phyloP scores from a whole-genome alignment of 305 asterid species.

The Fraxinus albicans region DNA sequence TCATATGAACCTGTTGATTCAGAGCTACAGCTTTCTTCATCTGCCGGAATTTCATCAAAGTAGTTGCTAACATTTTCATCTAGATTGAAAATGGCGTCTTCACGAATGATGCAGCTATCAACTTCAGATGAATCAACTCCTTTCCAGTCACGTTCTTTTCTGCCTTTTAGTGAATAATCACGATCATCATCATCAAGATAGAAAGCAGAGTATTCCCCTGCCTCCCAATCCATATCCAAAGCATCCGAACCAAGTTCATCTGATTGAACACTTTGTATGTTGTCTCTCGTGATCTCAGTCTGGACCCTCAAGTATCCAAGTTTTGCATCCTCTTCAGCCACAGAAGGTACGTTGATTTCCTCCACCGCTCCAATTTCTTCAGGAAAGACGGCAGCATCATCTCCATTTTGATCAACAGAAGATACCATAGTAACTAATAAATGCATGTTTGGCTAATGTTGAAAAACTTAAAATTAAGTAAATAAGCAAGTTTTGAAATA shows the following conservation, averaged over 20 bases:
- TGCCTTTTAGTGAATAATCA: slow-evolving; percentile 17
- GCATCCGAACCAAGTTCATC: slow-evolving; percentile 31
- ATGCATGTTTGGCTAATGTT: not conserved
- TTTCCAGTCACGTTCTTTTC: slow-evolving; percentile 22
- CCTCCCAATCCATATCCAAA: slow-evolving; percentile 65
- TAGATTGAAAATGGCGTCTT: slow-evolving; percentile 12
- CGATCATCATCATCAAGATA: slow-evolving; percentile 37
- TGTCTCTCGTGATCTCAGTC: slow-evolving; percentile 20
- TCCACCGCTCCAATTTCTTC: slow-evolving; percentile 11
- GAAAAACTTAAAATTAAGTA: not conserved
- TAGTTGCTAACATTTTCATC: slow-evolving; percentile 14
- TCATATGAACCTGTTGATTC: slow-evolving; percentile 30
- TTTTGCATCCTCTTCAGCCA: slow-evolving; percentile 12
- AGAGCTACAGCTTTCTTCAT: slow-evolving; percentile 39
- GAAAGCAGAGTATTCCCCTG: slow-evolving; percentile 25
- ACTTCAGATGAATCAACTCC: not conserved
- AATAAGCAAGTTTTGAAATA: not conserved
- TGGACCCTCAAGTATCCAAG: slow-evolving; percentile 14
- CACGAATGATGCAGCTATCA: not conserved
- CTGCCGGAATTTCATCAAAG: slow-evolving; percentile 32
- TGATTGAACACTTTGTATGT: slow-evolving; percentile 9
- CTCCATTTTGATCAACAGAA: slow-evolving; percentile 9
- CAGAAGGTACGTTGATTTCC: not conserved
- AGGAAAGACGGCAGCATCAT: not conserved
- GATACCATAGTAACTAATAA: not conserved